phyloP scores from a whole-genome alignment of 805 yeast genomes.

The Schizosaccharomyces lindneri region DNA sequence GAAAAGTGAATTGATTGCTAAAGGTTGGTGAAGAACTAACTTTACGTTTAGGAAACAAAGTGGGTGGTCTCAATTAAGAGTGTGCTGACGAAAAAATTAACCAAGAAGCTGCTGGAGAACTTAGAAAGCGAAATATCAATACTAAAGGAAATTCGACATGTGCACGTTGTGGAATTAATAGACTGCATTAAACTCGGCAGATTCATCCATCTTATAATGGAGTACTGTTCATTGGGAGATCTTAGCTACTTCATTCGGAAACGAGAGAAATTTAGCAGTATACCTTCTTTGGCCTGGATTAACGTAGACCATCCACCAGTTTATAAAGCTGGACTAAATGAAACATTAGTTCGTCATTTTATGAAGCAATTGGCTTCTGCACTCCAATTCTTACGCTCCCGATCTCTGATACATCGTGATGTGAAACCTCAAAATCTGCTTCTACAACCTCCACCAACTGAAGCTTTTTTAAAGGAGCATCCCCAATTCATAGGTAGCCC shows the following conservation, averaged over 20 bases:
- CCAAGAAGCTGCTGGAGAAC: slow-evolving; percentile 70
- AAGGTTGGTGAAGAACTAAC: not conserved
- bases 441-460: slow-evolving; percentile 56
- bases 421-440: slow-evolving; percentile 77
- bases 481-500: not conserved
- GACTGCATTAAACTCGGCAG: slow-evolving; percentile 54
- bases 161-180: slow-evolving; percentile 68
- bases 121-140: slow-evolving; percentile 81
- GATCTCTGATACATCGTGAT: slow-evolving; percentile 80
- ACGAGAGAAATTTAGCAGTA: slow-evolving; percentile 44
- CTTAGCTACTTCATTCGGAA: slow-evolving; percentile 64
- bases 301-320: slow-evolving; percentile 70
- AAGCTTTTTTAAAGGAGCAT: slow-evolving; percentile 10
- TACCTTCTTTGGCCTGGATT: slow-evolving; percentile 55
- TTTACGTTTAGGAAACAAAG: slow-evolving; percentile 8
- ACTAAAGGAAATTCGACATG: slow-evolving; percentile 66
- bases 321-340: slow-evolving; percentile 50
- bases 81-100: slow-evolving; percentile 58
- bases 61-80: slow-evolving; percentile 69
- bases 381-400: slow-evolving; percentile 51
- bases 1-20: slow-evolving; percentile 3
- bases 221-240: slow-evolving; percentile 88
- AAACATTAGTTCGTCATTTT: slow-evolving; percentile 56
- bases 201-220: slow-evolving; percentile 81
- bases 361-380: slow-evolving; percentile 71